Percentiles rank a stretch among this genome's conserved stretches.
Evolutionary conservation across 148 eudicot genomes (phyloP).

Genomic region (Linanthus parryae): DNA sequence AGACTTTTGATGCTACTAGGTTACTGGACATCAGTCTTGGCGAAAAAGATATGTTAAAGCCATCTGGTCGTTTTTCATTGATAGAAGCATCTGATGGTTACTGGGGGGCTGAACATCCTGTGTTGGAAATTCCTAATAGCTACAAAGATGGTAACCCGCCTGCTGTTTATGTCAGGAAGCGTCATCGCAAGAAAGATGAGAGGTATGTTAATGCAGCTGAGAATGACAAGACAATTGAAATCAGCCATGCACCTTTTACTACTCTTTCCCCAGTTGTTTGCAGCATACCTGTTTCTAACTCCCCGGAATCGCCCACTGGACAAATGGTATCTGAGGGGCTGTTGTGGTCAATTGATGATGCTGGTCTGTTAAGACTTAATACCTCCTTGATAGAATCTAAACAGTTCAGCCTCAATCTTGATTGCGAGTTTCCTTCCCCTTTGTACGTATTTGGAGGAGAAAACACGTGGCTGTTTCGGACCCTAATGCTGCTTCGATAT

Average conservation of each 20-base stretch:
- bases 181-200: slow-evolving; percentile 39
- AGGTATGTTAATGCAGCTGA: slow-evolving; percentile 12
- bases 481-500: slow-evolving; percentile 42
- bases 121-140: slow-evolving; percentile 16
- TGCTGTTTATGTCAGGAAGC: slow-evolving; percentile 71
- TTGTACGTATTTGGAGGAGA: slow-evolving; percentile 25
- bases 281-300: slow-evolving; percentile 11
- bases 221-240: slow-evolving; percentile 15
- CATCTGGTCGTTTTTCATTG: slow-evolving; percentile 19
- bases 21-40: slow-evolving; percentile 21
- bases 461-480: slow-evolving; percentile 22
- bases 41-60: slow-evolving; percentile 18
- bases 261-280: slow-evolving; percentile 17
- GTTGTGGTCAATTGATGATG: slow-evolving; percentile 31
- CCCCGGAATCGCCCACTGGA: slow-evolving; percentile 14
- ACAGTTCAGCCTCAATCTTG: slow-evolving; percentile 26
- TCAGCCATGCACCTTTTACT: slow-evolving; percentile 12
- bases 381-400: slow-evolving; percentile 22
- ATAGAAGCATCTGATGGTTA: slow-evolving; percentile 19
- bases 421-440: slow-evolving; percentile 24
- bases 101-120: slow-evolving; percentile 14
- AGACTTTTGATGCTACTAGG: slow-evolving; percentile 18
- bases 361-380: slow-evolving; percentile 35
- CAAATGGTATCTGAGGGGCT: slow-evolving; percentile 18
- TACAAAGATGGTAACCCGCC: slow-evolving; percentile 21